Percentiles rank a stretch among this genome's conserved stretches.
Evolutionary conservation across 2,329 filamentous ascomycete genomes (phyloP).

Genomic region (Nannizzia gypsea): DNA sequence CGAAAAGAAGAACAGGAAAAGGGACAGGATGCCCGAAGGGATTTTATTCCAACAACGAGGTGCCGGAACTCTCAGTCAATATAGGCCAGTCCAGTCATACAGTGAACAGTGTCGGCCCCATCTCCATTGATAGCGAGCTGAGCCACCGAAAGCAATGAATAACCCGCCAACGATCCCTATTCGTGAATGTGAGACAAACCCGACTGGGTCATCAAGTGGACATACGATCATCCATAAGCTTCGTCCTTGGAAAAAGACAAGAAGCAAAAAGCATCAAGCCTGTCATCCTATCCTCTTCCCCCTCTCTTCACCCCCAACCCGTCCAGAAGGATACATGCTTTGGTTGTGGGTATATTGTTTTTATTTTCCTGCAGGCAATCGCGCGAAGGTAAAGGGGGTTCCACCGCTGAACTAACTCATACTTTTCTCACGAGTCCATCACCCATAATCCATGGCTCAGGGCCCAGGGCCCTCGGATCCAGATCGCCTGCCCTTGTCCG

Average conservation of each 20-base stretch:
- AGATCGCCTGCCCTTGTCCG: constrained; percentile 3
- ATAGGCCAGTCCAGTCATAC: constrained; percentile 4
- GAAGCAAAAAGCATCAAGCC: neutral
- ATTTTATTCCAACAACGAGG: neutral
- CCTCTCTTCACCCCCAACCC: neutral
- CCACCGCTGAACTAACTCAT: constrained; percentile 1
- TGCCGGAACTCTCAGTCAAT: constrained; percentile 1
- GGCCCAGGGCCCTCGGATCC: neutral
- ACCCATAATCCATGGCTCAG: neutral
- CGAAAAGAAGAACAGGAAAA: neutral
- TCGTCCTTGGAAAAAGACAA: neutral
- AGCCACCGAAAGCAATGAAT: constrained; percentile 1
- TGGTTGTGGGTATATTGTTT: neutral
- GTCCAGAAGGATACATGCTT: neutral
- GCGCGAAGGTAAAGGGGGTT: constrained; percentile 5
- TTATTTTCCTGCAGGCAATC: constrained; percentile 5
- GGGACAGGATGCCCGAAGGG: neutral
- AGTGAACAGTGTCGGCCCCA: neutral
- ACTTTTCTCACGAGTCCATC: neutral
- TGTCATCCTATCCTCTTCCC: neutral
- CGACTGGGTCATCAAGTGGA: neutral
- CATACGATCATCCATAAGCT: constrained; percentile 2
- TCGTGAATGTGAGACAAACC: neutral
- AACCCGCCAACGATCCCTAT: neutral
- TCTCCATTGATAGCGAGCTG: constrained; percentile 3